Percentiles rank a stretch among this genome's conserved stretches.
These are phyloP conservation scores for Naganishia sp. DNA, from an alignment of 1,284 basidiomycete species.

Conservation along the genomic window DNA sequence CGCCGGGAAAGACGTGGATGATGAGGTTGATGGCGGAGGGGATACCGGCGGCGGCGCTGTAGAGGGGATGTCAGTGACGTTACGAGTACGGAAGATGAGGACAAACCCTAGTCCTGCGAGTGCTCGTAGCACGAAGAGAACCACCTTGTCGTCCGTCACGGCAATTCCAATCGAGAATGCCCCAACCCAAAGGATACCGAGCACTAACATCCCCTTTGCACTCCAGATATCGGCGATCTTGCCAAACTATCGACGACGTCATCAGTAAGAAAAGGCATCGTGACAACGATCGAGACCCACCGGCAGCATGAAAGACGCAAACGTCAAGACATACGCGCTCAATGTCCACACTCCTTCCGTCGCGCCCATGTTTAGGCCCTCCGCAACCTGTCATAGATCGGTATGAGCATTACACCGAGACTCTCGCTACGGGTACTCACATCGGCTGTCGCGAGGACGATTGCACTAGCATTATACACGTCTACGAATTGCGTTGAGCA, in stretches of 20 bases:
- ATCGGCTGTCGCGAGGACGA: slow-evolving; percentile 26
- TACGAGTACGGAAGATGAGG: background rate
- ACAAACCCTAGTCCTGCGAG: slow-evolving; percentile 40
- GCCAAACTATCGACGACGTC: slow-evolving; percentile 38
- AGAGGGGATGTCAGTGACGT: background rate
- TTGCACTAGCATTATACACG: slow-evolving; percentile 29
- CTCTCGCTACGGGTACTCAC: background rate
- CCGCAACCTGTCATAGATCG: background rate
- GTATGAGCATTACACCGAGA: background rate
- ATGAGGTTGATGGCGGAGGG: slow-evolving; percentile 52
- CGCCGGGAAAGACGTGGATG: slow-evolving; percentile 42
- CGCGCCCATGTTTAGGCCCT: slow-evolving; percentile 24
- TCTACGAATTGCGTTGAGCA: slow-evolving; percentile 31
- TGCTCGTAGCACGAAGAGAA: slow-evolving; percentile 46
- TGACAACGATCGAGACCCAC: background rate
- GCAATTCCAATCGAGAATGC: slow-evolving; percentile 44
- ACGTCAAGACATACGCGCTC: slow-evolving; percentile 45
- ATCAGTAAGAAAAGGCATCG: background rate
- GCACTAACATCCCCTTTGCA: slow-evolving; percentile 42
- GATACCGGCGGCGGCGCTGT: slow-evolving; percentile 40
- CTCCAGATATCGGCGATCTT: slow-evolving; percentile 46
- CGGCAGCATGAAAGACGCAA: slow-evolving; percentile 41
- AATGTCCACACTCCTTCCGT: slow-evolving; percentile 30
- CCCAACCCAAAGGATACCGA: slow-evolving; percentile 40
- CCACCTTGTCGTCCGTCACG: slow-evolving; percentile 43